Evolutionary conservation across 2,329 filamentous ascomycete genomes (phyloP).

Genomic region (Pezicula rhizophila): DNA sequence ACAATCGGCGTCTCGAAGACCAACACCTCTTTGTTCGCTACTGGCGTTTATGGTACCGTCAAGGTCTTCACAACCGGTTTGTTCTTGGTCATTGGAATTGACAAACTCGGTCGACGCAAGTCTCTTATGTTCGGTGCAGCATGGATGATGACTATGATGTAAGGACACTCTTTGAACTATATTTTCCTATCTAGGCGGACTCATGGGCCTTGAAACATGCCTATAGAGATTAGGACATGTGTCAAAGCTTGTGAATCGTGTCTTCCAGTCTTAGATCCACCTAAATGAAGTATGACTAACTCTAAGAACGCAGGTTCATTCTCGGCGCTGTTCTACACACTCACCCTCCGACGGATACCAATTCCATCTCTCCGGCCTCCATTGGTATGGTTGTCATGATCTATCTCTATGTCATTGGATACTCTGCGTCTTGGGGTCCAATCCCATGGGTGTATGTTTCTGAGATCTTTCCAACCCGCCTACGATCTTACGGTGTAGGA

Average conservation of each 20-base stretch:
- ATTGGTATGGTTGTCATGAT: conserved; percentile 20
- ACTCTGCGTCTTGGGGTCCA: conserved; percentile 46
- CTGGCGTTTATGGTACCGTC: conserved; percentile 65
- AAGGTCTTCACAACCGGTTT: conserved; percentile 56
- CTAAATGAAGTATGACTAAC: too few species aligned
- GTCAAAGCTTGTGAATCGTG: too few species aligned
- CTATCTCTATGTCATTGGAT: conserved; percentile 30
- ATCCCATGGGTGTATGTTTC: conserved; percentile 46
- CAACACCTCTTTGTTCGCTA: conserved; percentile 58
- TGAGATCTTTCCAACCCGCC: conserved; percentile 45
- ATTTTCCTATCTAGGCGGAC: too few species aligned
- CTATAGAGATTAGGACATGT: too few species aligned
- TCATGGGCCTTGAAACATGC: too few species aligned
- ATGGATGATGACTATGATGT: conserved; percentile 45
- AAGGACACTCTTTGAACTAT: too few species aligned
- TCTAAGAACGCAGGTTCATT: conserved; percentile 29
- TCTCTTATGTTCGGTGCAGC: conserved; percentile 43
- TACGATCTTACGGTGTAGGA: conserved; percentile 49
- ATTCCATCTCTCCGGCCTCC: conserved; percentile 37
- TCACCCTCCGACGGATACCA: conserved; percentile 28
- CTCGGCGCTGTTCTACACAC: conserved; percentile 41
- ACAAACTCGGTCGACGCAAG: conserved; percentile 40
- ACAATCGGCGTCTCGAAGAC: conserved; percentile 54
- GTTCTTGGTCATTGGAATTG: conserved; percentile 43
- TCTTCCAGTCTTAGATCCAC: too few species aligned